Conservation (phyloP, 768 basidiomycete species). For the Suillus spraguei region DNA sequence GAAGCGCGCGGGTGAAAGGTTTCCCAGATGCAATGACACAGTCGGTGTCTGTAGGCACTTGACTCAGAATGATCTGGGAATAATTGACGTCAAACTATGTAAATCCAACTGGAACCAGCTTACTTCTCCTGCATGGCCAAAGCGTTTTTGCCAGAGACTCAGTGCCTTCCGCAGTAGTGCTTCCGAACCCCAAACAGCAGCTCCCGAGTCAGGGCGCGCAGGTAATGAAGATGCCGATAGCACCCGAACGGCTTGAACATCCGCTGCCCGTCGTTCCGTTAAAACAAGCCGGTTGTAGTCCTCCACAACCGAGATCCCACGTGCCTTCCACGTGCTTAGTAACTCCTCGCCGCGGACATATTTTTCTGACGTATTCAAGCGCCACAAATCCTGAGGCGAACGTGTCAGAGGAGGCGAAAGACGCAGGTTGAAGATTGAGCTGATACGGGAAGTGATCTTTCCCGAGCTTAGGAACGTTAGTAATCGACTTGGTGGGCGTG, state of each 20-base stretch:
- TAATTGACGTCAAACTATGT: constrained; percentile 10
- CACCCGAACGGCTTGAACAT: constrained; percentile 87
- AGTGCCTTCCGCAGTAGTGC: constrained; percentile 67
- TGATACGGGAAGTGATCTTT: constrained; percentile 77
- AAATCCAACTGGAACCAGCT: constrained; percentile 23
- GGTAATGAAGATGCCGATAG: constrained; percentile 59
- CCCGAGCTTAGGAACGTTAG: constrained; percentile 75
- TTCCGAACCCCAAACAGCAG: constrained; percentile 65
- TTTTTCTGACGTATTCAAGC: constrained; percentile 92
- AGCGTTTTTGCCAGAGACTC: constrained; percentile 81
- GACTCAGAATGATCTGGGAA: constrained; percentile 74
- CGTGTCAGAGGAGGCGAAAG: constrained; percentile 85
- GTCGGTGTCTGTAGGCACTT: constrained; percentile 65
- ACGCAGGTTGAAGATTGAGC: constrained; percentile 80
- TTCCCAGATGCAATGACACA: constrained; percentile 38
- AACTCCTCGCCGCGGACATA: constrained; percentile 93
- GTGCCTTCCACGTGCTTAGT: constrained; percentile 81
- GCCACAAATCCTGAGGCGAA: constrained; percentile 89
- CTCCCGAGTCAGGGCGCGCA: constrained; percentile 51
- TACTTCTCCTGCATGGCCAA: constrained; percentile 78
- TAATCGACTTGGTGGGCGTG: constrained; percentile 79
- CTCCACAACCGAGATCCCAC: constrained; percentile 87
- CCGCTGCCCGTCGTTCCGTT: constrained; percentile 76
- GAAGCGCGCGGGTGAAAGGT: constrained; percentile 16
- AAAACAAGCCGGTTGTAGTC: constrained; percentile 77